Conservation (phyloP, 495 filamentous ascomycete species). For the Aspergillus leporis region DNA sequence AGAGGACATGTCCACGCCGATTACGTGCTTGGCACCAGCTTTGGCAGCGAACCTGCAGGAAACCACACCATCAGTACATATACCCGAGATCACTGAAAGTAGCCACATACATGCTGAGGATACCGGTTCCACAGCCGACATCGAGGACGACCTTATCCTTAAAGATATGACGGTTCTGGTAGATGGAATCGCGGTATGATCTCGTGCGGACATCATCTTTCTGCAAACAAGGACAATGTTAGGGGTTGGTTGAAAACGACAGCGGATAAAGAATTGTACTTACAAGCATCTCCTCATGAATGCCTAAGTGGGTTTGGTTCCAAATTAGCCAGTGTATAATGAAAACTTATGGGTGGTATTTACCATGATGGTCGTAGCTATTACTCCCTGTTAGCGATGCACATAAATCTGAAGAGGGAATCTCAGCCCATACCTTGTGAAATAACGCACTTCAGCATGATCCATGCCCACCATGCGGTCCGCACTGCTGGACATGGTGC, state of each 20-base stretch:
- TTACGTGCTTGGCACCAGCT: conserved; percentile 90
- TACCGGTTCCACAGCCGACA: conserved; percentile 93
- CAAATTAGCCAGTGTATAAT: conserved; percentile 16
- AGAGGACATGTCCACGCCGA: conserved; percentile 95
- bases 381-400: conserved; percentile 30
- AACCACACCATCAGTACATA: conserved; percentile 13
- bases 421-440: conserved; percentile 74
- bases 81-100: not conserved
- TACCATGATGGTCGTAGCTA: conserved; percentile 97
- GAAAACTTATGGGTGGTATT: conserved; percentile 17
- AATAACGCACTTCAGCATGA: conserved; percentile 93
- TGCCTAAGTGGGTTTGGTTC: conserved; percentile 59
- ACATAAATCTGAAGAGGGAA: conserved; percentile 19
- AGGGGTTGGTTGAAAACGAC: conserved; percentile 15
- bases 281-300: conserved; percentile 98
- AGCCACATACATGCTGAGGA: conserved; percentile 73
- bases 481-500: conserved; percentile 43
- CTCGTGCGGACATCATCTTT: conserved; percentile 97
- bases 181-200: conserved; percentile 95
- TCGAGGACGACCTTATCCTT: conserved; percentile 97
- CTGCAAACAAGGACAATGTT: conserved; percentile 40
- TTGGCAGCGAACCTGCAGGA: conserved; percentile 84
- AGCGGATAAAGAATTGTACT: conserved; percentile 37
- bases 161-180: conserved; percentile 94
- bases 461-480: conserved; percentile 63